Conservation (phyloP, 2,329 filamentous ascomycete genomes). For the Talaromyces albobiverticillius region DNA sequence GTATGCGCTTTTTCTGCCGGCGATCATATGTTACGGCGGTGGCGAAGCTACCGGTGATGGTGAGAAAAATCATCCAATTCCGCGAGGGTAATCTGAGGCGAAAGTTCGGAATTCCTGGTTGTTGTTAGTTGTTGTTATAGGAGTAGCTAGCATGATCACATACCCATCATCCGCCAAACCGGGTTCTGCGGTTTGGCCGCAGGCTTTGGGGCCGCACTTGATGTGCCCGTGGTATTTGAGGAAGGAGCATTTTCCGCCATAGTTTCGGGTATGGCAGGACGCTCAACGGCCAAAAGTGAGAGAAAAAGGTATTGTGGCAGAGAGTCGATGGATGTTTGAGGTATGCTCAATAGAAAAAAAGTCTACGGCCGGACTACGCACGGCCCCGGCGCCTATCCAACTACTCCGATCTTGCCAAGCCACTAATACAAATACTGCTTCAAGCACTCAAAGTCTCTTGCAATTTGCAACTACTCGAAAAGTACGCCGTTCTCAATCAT, state of each 20-base stretch:
- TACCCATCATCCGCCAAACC: slow-evolving; percentile 24
- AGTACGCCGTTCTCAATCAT: too few relatives aligned
- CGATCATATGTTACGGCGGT: slow-evolving; percentile 87
- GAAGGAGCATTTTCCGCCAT: slow-evolving; percentile 38
- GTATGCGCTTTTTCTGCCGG: slow-evolving; percentile 79
- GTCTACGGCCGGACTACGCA: too few relatives aligned
- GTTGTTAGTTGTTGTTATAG: slow-evolving; percentile 16
- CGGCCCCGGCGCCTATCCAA: too few relatives aligned
- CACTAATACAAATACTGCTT: too few relatives aligned
- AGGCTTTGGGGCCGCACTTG: slow-evolving; percentile 19
- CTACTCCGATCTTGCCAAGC: too few relatives aligned
- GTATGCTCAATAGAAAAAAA: too few relatives aligned
- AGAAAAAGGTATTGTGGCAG: too few relatives aligned
- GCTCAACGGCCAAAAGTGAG: too few relatives aligned
- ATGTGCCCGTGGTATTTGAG: slow-evolving; percentile 24
- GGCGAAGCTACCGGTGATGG: slow-evolving; percentile 72
- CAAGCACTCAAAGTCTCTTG: too few relatives aligned
- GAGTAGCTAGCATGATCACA: neutral
- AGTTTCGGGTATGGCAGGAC: neutral
- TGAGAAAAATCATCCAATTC: slow-evolving; percentile 96
- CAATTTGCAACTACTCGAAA: too few relatives aligned
- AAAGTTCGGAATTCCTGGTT: slow-evolving; percentile 75
- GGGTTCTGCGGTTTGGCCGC: slow-evolving; percentile 21
- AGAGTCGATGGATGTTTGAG: too few relatives aligned
- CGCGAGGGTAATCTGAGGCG: slow-evolving; percentile 83